These are phyloP conservation scores for Coniophora puteana DNA, from an alignment of 1,284 basidiomycete species.

Conservation along the genomic window DNA sequence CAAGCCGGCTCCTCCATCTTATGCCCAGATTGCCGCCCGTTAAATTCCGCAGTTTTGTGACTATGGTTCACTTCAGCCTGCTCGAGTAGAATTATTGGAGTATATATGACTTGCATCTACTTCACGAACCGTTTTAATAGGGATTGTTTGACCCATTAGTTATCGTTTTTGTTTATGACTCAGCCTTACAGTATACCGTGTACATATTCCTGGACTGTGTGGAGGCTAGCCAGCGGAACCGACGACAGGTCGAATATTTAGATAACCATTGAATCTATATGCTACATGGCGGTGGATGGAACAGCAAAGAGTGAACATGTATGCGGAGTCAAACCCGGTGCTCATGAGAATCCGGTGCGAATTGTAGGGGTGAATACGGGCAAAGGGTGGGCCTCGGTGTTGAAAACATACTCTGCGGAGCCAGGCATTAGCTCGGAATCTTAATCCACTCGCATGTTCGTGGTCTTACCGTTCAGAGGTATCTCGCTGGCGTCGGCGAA, in stretches of 20 bases:
- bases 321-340: conserved; percentile 1
- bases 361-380: conserved; percentile 58
- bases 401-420: conserved; percentile 81
- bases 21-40: conserved; percentile 37
- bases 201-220: not conserved
- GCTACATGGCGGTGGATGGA: not conserved
- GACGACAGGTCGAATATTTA: not conserved
- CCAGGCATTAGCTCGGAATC: conserved; percentile 9
- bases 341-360: conserved; percentile 47
- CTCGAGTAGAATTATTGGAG: conserved; percentile 5
- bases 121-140: conserved; percentile 11
- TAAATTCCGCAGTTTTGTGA: conserved; percentile 22
- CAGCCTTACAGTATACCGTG: not conserved
- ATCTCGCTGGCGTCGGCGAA: conserved; percentile 76
- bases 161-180: not conserved
- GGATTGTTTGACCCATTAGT: conserved; percentile 10
- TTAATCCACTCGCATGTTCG: not conserved
- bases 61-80: not conserved
- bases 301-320: not conserved
- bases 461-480: conserved; percentile 67
- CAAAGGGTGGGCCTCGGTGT: conserved; percentile 82
- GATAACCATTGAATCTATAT: not conserved
- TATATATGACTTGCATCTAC: conserved; percentile 12
- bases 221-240: not conserved
- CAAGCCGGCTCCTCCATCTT: conserved; percentile 36